Evolutionary conservation across 2,329 filamentous ascomycete genomes (phyloP).

Genomic region (Fusarium sp.): DNA sequence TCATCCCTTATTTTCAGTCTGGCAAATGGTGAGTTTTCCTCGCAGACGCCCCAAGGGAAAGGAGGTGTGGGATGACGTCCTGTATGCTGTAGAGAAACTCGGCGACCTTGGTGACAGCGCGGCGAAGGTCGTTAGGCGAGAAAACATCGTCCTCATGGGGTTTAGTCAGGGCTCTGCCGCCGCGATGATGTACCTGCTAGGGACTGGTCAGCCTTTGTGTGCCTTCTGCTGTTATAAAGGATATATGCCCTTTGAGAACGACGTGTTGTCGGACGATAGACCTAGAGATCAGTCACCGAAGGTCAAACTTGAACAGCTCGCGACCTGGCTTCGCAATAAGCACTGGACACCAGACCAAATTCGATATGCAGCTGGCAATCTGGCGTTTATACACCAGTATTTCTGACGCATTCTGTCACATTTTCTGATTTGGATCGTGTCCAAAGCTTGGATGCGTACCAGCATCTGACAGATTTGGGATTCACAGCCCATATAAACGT

Average conservation of each 20-base stretch:
- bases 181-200: slow-evolving; percentile 6
- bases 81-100: neutral
- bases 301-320: neutral
- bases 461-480: neutral
- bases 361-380: neutral
- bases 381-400: neutral
- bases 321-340: neutral
- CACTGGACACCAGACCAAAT: neutral
- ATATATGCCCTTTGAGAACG: neutral
- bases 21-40: neutral
- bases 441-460: neutral
- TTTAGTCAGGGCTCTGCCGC: slow-evolving; percentile 12
- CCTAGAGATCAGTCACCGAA: neutral
- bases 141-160: slow-evolving; percentile 19
- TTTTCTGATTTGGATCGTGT: too few relatives aligned
- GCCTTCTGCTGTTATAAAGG: slow-evolving; percentile 18
- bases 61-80: neutral
- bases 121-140: neutral
- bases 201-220: neutral
- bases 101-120: slow-evolving; percentile 3
- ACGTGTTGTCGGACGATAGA: neutral
- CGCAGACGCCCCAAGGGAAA: neutral
- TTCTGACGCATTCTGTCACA: neutral
- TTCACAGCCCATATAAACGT: neutral
- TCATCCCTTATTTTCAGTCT: too few relatives aligned